phyloP scores from a whole-genome alignment of 345 rosid species.

The Nephelium lappaceum region DNA sequence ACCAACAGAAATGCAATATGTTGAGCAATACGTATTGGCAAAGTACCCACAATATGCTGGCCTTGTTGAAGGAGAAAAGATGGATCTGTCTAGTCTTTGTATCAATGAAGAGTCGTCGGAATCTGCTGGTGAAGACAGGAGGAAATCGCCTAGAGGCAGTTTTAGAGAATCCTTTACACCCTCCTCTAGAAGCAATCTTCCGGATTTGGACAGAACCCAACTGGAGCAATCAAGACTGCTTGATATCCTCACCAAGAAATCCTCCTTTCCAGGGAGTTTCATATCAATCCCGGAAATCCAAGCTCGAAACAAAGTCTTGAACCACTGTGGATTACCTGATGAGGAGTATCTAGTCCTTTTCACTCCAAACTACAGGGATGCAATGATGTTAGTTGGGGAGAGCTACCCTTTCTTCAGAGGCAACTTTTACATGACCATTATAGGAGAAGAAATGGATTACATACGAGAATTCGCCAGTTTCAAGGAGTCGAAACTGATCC shows the following conservation, averaged over 20 bases:
- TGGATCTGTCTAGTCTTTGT: slow-evolving; percentile 56
- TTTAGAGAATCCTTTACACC: slow-evolving; percentile 42
- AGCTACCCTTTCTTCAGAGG: slow-evolving; percentile 77
- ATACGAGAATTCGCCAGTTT: slow-evolving; percentile 59
- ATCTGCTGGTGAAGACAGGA: slow-evolving; percentile 33
- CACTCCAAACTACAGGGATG: slow-evolving; percentile 64
- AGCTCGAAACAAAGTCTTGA: slow-evolving; percentile 59
- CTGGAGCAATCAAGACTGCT: slow-evolving; percentile 65
- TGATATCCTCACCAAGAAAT: slow-evolving; percentile 64
- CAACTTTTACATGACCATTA: slow-evolving; percentile 57
- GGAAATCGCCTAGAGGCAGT: slow-evolving; percentile 44
- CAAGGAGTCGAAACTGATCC: slow-evolving; percentile 66
- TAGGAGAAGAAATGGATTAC: slow-evolving; percentile 48
- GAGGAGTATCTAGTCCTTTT: slow-evolving; percentile 65
- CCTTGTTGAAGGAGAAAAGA: slow-evolving; percentile 47
- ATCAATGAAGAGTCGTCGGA: slow-evolving; percentile 54
- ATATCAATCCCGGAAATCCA: slow-evolving; percentile 74
- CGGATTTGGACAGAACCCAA: slow-evolving; percentile 57
- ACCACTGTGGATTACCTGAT: slow-evolving; percentile 62
- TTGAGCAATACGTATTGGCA: slow-evolving; percentile 63
- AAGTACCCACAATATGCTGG: slow-evolving; percentile 74
- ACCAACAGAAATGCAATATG: slow-evolving; percentile 69
- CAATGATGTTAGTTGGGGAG: slow-evolving; percentile 73
- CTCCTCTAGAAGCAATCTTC: slow-evolving; percentile 40
- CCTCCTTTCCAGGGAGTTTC: slow-evolving; percentile 73